phyloP scores from a whole-genome alignment of 164 flowering plant genomes.

The Hamamelis virginiana region DNA sequence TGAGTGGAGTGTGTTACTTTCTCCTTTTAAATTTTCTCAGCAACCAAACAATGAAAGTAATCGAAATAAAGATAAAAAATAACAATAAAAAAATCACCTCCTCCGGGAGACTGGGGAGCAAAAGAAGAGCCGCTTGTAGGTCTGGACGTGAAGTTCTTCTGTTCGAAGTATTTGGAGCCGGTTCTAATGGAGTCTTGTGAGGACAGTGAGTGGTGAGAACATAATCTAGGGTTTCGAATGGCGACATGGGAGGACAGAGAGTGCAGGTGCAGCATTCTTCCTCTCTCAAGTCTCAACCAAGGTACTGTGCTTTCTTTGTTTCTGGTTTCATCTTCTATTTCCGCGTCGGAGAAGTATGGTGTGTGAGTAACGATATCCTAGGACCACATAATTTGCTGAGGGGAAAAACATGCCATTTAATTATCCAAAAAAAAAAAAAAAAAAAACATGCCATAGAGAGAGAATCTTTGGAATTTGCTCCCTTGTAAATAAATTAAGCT shows the following conservation, averaged over 20 bases:
- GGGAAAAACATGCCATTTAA: no score
- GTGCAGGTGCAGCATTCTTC: conserved; percentile 20
- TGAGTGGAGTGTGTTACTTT: no score
- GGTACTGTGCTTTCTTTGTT: no score
- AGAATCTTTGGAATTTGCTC: no score
- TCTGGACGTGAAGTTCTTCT: conserved; percentile 24
- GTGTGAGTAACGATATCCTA: no score
- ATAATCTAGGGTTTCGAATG: conserved; percentile 16
- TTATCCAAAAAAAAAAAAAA: no score
- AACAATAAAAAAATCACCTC: conserved; percentile 6
- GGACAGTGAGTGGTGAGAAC: not conserved
- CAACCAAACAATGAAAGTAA: not conserved
- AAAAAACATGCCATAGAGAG: no score
- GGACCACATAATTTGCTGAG: no score
- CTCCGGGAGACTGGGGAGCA: conserved; percentile 18
- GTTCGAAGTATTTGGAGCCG: conserved; percentile 40
- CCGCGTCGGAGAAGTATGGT: no score
- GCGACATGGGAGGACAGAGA: conserved; percentile 6
- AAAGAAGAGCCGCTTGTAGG: conserved; percentile 19
- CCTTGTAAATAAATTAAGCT: no score
- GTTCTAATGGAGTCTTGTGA: conserved; percentile 1
- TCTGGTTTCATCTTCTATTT: no score
- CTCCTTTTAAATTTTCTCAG: not conserved
- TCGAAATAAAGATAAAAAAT: not conserved
- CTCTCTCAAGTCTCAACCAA: no score